phyloP scores from a whole-genome alignment of 768 basidiomycete species.

The Dictyophora rubrovolvata region DNA sequence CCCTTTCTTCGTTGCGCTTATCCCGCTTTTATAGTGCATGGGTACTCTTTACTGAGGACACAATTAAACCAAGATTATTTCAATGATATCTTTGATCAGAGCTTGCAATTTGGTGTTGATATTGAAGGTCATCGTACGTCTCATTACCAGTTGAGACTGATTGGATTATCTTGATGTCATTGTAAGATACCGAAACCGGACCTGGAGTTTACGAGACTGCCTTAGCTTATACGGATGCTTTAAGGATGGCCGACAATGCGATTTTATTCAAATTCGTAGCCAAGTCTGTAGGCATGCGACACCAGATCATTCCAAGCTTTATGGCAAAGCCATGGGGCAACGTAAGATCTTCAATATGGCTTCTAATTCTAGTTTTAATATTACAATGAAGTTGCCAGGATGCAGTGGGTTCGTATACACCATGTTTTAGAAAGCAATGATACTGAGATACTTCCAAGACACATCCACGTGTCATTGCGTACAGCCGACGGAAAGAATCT shows the following conservation, averaged over 20 bases:
- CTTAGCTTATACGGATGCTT: conserved; percentile 68
- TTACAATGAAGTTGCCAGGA: conserved; percentile 66
- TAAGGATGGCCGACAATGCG: conserved; percentile 85
- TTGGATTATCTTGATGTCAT: neutral
- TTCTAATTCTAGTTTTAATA: conserved; percentile 6
- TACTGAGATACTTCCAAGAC: conserved; percentile 31
- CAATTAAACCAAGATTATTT: conserved; percentile 88
- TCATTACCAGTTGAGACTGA: conserved; percentile 12
- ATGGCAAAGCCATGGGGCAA: conserved; percentile 98
- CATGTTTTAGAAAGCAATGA: neutral
- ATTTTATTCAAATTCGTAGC: conserved; percentile 86
- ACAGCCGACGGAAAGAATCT: conserved; percentile 60
- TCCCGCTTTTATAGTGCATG: conserved; percentile 61
- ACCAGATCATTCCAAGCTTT: conserved; percentile 87
- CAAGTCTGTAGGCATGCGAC: conserved; percentile 85
- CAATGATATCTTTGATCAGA: conserved; percentile 74
- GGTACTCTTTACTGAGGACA: conserved; percentile 87
- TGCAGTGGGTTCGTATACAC: conserved; percentile 67
- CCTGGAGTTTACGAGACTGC: conserved; percentile 82
- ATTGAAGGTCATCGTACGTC: conserved; percentile 79
- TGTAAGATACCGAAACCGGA: conserved; percentile 81
- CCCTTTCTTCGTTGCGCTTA: neutral
- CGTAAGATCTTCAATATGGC: conserved; percentile 34
- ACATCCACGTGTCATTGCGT: conserved; percentile 85
- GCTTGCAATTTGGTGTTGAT: conserved; percentile 58